These are phyloP conservation scores for Hypoxylon lienhwacheense DNA, from an alignment of 495 filamentous ascomycete species.

Conservation along the genomic window DNA sequence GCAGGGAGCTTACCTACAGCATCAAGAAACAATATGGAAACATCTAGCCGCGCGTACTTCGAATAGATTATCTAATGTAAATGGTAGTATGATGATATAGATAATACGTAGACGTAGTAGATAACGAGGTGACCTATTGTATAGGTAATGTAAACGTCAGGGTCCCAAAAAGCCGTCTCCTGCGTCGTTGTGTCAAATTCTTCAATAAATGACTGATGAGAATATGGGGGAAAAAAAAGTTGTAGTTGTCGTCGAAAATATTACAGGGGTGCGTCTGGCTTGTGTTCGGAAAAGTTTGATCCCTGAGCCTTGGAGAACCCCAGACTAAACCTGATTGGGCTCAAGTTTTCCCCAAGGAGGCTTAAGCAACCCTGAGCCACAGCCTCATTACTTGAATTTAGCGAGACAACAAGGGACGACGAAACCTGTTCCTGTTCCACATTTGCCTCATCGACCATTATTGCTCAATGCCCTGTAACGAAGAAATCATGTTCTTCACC, in stretches of 20 bases:
- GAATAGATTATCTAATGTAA: constrained; percentile 1
- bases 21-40: constrained; percentile 1
- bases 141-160: neutral
- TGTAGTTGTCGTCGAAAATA: constrained; percentile 3
- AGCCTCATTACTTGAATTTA: constrained; percentile 35
- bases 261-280: constrained; percentile 29
- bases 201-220: constrained; percentile 5
- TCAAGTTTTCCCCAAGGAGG: constrained; percentile 5
- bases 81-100: no score
- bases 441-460: constrained; percentile 41
- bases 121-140: no score
- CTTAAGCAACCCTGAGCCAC: constrained; percentile 23
- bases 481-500: no score
- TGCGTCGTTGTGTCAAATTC: constrained; percentile 9
- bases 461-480: constrained; percentile 34
- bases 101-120: constrained; percentile 1
- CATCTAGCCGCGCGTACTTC: constrained; percentile 22
- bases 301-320: constrained; percentile 17
- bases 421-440: constrained; percentile 44
- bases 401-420: constrained; percentile 31
- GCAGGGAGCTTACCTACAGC: constrained; percentile 4
- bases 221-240: constrained; percentile 12
- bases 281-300: constrained; percentile 19
- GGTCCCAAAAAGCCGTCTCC: neutral
- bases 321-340: constrained; percentile 17